Percentiles rank a stretch among this genome's conserved stretches.
phyloP scores from a whole-genome alignment of 2,329 filamentous ascomycete species.

The Rutstroemia sp. region DNA sequence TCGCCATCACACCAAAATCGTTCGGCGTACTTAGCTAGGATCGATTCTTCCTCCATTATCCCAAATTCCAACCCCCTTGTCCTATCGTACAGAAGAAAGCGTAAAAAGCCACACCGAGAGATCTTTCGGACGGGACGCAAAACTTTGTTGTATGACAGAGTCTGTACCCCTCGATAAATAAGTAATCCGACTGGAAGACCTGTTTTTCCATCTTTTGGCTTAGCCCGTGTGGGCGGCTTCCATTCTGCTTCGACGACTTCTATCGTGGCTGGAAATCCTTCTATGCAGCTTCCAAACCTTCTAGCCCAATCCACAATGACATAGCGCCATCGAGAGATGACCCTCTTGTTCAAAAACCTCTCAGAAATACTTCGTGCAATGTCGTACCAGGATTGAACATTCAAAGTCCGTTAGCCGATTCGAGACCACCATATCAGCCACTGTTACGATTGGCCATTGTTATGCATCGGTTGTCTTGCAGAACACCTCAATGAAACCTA shows the following conservation, averaged over 20 bases:
- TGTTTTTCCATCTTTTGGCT: background rate
- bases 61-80: background rate
- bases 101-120: slow-evolving; percentile 2
- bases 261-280: slow-evolving; percentile 6
- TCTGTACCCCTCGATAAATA: background rate
- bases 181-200: slow-evolving; percentile 1
- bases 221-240: background rate
- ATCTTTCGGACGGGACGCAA: background rate
- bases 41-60: background rate
- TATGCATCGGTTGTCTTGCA: slow-evolving; percentile 1
- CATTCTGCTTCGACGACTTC: background rate
- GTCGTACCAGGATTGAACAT: background rate
- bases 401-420: background rate
- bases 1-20: background rate
- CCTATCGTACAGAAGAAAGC: background rate
- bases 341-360: background rate
- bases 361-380: too few species aligned
- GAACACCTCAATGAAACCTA: background rate
- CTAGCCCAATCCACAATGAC: slow-evolving; percentile 3
- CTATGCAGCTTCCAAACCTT: slow-evolving; percentile 11
- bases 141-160: background rate
- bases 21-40: background rate
- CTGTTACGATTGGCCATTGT: background rate
- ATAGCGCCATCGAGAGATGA: background rate
- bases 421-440: background rate